A percentile compares a stretch with the other conserved stretches of the same genome.
Conservation (phyloP, 1,139 yeast genomes). For the Candida sanyaensis region DNA sequence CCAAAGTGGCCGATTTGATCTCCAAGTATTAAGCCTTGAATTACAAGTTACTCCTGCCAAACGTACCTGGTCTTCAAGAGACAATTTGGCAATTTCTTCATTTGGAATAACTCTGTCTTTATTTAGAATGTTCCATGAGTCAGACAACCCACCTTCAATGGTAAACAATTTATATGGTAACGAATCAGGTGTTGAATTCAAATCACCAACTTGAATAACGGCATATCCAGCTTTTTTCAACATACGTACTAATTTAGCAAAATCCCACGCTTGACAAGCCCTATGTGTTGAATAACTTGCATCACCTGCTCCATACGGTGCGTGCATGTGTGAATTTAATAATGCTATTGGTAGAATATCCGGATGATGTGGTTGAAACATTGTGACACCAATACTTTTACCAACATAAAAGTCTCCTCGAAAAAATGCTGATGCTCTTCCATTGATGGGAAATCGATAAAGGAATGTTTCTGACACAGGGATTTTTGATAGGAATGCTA, state of each 20-base stretch:
- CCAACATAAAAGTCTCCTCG: conserved; percentile 99
- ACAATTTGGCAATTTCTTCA: conserved; percentile 48
- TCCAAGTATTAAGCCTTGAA: conserved; percentile 84
- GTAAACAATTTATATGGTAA: conserved; percentile 78
- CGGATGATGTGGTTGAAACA: conserved; percentile 52
- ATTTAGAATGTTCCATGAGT: conserved; percentile 79
- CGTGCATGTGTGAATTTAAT: conserved; percentile 94
- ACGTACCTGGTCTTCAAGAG: conserved; percentile 67
- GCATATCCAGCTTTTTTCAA: conserved; percentile 77
- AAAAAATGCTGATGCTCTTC: conserved; percentile 89
- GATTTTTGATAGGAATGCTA: conserved; percentile 78
- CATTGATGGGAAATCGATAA: conserved; percentile 87
- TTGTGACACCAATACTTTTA: conserved; percentile 78
- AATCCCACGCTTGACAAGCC: conserved; percentile 96
- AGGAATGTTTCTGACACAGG: conserved; percentile 81
- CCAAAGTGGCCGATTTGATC: conserved; percentile 56
- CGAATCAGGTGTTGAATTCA: conserved; percentile 86
- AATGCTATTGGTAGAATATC: conserved; percentile 66
- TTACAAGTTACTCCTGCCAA: conserved; percentile 90
- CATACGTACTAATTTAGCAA: conserved; percentile 64
- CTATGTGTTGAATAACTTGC: conserved; percentile 90
- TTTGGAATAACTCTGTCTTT: conserved; percentile 27
- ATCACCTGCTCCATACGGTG: conserved; percentile 90
- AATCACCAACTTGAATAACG: conserved; percentile 88
- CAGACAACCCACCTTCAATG: conserved; percentile 66